phyloP scores from a whole-genome alignment of 2,329 filamentous ascomycete genomes.

The Fusarium ambrosium region DNA sequence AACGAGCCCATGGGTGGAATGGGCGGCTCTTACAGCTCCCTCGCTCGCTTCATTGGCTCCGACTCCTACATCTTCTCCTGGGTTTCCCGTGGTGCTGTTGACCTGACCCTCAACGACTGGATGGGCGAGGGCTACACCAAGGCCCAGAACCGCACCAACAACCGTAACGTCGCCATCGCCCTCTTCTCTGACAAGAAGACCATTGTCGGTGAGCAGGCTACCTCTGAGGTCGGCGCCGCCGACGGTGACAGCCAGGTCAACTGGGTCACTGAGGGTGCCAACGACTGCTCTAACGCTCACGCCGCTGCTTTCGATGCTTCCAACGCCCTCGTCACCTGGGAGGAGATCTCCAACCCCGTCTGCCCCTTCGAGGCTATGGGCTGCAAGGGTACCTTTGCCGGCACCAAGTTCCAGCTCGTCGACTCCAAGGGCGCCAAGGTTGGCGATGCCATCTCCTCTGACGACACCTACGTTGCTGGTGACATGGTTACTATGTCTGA shows the following conservation, averaged over 20 bases:
- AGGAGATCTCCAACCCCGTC: slow-evolving; percentile 68
- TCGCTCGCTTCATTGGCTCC: slow-evolving; percentile 66
- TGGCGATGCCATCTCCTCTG: slow-evolving; percentile 63
- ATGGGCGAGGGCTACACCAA: slow-evolving; percentile 69
- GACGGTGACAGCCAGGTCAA: slow-evolving; percentile 71
- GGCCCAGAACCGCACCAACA: slow-evolving; percentile 65
- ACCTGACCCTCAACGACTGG: slow-evolving; percentile 68
- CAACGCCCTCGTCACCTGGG: slow-evolving; percentile 70
- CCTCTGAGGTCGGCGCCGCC: slow-evolving; percentile 64
- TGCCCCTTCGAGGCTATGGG: slow-evolving; percentile 72
- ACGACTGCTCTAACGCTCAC: slow-evolving; percentile 71
- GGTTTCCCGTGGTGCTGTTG: slow-evolving; percentile 71
- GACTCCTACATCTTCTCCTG: slow-evolving; percentile 72
- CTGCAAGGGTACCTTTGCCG: slow-evolving; percentile 69
- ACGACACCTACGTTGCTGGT: slow-evolving; percentile 70
- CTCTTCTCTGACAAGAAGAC: slow-evolving; percentile 70
- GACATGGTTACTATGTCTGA: slow-evolving; percentile 73
- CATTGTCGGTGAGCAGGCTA: slow-evolving; percentile 65
- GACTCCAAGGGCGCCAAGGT: slow-evolving; percentile 64
- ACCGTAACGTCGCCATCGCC: slow-evolving; percentile 71
- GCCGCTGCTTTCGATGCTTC: slow-evolving; percentile 66
- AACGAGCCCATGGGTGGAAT: slow-evolving; percentile 74
- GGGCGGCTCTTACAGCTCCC: slow-evolving; percentile 71
- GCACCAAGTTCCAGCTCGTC: slow-evolving; percentile 71
- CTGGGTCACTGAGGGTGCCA: slow-evolving; percentile 66